These are phyloP conservation scores for Pulchroboletus neoregius DNA, from an alignment of 1,284 basidiomycete genomes.

Conservation along the genomic window DNA sequence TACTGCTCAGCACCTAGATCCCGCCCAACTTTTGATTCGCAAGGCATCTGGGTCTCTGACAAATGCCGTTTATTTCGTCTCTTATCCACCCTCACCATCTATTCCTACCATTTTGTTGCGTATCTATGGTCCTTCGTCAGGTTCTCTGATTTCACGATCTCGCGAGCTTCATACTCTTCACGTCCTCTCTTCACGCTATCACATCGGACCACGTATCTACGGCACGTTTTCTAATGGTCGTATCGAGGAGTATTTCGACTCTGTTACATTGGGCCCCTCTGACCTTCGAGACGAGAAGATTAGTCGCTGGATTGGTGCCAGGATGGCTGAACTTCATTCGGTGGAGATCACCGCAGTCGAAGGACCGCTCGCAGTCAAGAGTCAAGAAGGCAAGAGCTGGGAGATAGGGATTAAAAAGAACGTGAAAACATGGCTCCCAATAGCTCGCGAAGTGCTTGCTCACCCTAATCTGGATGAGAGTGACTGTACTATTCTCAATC, in stretches of 20 bases:
- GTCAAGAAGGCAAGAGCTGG: conserved; percentile 47
- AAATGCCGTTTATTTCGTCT: conserved; percentile 93
- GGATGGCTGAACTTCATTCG: conserved; percentile 91
- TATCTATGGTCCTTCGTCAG: conserved; percentile 86
- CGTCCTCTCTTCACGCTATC: conserved; percentile 79
- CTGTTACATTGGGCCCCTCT: conserved; percentile 67
- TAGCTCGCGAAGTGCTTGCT: conserved; percentile 62
- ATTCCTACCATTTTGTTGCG: conserved; percentile 74
- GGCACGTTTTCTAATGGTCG: conserved; percentile 93
- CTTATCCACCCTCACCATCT: conserved; percentile 51
- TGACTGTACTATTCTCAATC: conserved; percentile 49
- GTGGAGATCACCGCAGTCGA: conserved; percentile 77
- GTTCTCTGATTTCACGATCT: conserved; percentile 78
- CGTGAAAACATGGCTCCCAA: conserved; percentile 58
- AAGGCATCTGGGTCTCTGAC: conserved; percentile 91
- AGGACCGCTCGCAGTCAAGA: conserved; percentile 36
- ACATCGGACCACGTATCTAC: conserved; percentile 86
- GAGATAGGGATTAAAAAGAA: conserved; percentile 60
- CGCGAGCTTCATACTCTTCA: conserved; percentile 85
- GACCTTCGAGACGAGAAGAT: conserved; percentile 75
- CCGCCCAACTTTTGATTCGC: conserved; percentile 57
- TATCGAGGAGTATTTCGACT: conserved; percentile 91
- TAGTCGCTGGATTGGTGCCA: conserved; percentile 80
- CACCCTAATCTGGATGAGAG: conserved; percentile 45
- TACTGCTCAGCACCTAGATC: conserved; percentile 38